phyloP scores from a whole-genome alignment of 23 red algal genomes.

The Gracilaria gracilis region DNA sequence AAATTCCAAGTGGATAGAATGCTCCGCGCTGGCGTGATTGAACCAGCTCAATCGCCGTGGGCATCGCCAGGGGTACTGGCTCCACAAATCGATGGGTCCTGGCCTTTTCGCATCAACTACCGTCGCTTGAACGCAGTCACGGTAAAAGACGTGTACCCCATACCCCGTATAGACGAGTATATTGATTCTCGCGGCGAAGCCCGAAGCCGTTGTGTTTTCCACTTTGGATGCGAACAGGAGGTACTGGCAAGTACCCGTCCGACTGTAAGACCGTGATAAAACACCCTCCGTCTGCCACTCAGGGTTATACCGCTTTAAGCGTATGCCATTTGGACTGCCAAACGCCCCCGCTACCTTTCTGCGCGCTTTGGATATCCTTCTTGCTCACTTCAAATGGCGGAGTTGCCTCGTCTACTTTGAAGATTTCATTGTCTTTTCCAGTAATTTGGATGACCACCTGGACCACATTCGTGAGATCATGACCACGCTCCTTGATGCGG shows the following conservation, averaged over 20 bases:
- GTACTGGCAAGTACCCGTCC: slow-evolving; percentile 21
- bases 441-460: slow-evolving; percentile 31
- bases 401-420: slow-evolving; percentile 56
- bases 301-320: not conserved
- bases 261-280: not conserved
- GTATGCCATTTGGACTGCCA: not conserved
- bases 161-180: slow-evolving; percentile 9
- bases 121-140: not conserved
- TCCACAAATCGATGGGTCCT: not conserved
- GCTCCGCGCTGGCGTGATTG: slow-evolving; percentile 5
- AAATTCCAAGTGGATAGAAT: not conserved
- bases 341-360: not conserved
- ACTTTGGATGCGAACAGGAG: not conserved
- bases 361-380: slow-evolving; percentile 23
- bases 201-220: not conserved
- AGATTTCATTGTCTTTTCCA: slow-evolving; percentile 37
- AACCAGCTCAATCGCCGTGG: not conserved
- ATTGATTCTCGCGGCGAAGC: not conserved
- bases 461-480: slow-evolving; percentile 19
- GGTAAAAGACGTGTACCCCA: not conserved
- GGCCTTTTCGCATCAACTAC: not conserved
- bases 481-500: not conserved
- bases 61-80: not conserved
- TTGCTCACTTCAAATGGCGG: slow-evolving; percentile 16
- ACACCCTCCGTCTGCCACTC: not conserved